These are phyloP conservation scores for Rhodosporidiobolus odoratus DNA, from an alignment of 768 basidiomycete genomes.

Conservation along the genomic window DNA sequence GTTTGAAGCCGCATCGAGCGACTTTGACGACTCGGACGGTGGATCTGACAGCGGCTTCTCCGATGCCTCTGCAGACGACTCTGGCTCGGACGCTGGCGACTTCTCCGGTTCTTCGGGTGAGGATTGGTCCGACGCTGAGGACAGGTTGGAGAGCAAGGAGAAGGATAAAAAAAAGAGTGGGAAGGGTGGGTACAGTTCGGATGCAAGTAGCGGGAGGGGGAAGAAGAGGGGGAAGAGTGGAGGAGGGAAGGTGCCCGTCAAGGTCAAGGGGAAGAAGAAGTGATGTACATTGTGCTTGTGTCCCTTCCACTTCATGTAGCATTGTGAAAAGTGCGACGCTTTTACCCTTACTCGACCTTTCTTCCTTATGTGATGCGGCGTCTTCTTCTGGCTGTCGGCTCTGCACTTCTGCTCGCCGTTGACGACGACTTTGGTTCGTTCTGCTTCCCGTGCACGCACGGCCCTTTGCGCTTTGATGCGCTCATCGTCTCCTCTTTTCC, in stretches of 20 bases:
- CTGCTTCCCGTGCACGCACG: background rate
- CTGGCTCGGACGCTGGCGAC: slow-evolving; percentile 39
- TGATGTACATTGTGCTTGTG: background rate
- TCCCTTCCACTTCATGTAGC: background rate
- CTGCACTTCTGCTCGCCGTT: no score
- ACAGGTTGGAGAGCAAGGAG: slow-evolving; percentile 56
- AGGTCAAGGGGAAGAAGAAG: slow-evolving; percentile 13
- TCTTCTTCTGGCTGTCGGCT: no score
- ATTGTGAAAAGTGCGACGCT: no score
- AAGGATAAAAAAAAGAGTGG: no score
- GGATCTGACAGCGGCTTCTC: slow-evolving; percentile 59
- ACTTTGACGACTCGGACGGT: slow-evolving; percentile 57
- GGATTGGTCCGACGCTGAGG: slow-evolving; percentile 66
- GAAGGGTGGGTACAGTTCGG: slow-evolving; percentile 40
- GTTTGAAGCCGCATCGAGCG: slow-evolving; percentile 54
- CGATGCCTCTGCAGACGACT: slow-evolving; percentile 42
- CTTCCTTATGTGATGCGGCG: no score
- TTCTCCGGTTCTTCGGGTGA: slow-evolving; percentile 59
- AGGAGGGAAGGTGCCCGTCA: slow-evolving; percentile 8
- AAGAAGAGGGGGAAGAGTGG: slow-evolving; percentile 39
- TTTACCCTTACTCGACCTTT: no score
- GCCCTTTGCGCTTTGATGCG: background rate
- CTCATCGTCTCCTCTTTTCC: background rate
- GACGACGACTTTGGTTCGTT: no score
- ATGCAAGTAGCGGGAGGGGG: slow-evolving; percentile 44